Base-by-base conservation (phyloP, 1,284 basidiomycete species). In the Earliella scabrosa region DNA sequence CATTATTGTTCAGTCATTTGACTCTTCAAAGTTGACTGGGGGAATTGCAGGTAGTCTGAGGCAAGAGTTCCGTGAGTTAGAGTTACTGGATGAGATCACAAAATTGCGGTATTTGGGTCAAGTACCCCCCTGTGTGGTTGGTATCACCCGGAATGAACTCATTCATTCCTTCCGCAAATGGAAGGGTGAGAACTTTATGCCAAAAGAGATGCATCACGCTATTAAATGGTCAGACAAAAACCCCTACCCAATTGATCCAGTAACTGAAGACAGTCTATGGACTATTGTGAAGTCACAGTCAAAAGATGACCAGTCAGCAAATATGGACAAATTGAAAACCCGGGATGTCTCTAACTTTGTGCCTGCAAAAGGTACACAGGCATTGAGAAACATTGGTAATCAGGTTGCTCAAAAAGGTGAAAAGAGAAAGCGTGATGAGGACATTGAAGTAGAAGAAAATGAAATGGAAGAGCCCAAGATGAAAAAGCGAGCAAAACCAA, bases 1-100 rank as follows among this genome's bases (percentile, higher is more conserved):
- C 8, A n/a, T 74, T 0, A 71, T 77, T 39, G 65, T 76, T 1
- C 65, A 68, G 38, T 61, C 58, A 13, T 73, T 73, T 58, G 47
- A 66, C 55, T 10, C 45, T n/a, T n/a, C n/a, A n/a, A n/a, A n/a
- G n/a, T n/a, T n/a, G n/a, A n/a, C n/a, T n/a, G n/a, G n/a, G n/a
- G n/a, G n/a, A n/a, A n/a, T n/a, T n/a, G n/a, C n/a, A n/a, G n/a
- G n/a, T n/a, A n/a, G n/a, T n/a, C n/a, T 75, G 4, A 45, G 63
- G 21, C 67, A 66, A 52, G 74, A 72, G 62, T 72, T 65, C 52
- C 45, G 67, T 38, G 68, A 74, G 26, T 40, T 74, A 1, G 69
- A 75, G 49, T 47, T 72, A 10, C 56, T 75, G 13, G 66, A 75
- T 63, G 63, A 73, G 3, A 72, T 74, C 21, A 44, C 39, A 11